Evolutionary conservation across 2,329 filamentous ascomycete genomes (phyloP).

Genomic region (Cladosporium sp.): DNA sequence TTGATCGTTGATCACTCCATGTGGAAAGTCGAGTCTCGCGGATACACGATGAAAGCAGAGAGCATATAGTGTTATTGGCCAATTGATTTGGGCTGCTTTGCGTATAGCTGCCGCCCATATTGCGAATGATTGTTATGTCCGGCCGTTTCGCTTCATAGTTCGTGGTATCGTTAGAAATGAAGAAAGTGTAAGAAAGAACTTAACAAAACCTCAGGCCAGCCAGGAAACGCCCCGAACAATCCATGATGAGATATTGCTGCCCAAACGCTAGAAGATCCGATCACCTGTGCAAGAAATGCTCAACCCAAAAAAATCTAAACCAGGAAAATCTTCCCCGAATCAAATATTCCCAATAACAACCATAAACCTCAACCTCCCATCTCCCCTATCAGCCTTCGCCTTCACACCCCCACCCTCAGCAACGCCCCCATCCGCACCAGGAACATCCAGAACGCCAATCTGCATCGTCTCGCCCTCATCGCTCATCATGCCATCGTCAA

Average conservation of each 20-base stretch:
- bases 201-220: neutral
- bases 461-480: slow-evolving; percentile 40
- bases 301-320: too few relatives aligned
- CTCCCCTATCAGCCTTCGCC: slow-evolving; percentile 39
- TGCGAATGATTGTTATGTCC: neutral
- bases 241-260: neutral
- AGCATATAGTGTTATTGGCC: too few relatives aligned
- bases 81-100: too few relatives aligned
- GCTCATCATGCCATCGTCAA: slow-evolving; percentile 49
- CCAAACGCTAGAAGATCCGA: neutral
- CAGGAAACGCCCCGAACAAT: neutral
- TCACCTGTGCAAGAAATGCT: neutral
- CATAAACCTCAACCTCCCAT: slow-evolving; percentile 60
- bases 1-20: too few relatives aligned
- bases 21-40: too few relatives aligned
- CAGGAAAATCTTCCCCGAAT: slow-evolving; percentile 12
- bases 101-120: too few relatives aligned
- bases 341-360: slow-evolving; percentile 59
- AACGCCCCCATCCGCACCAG: slow-evolving; percentile 31
- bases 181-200: neutral
- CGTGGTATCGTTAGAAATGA: neutral
- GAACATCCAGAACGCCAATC: slow-evolving; percentile 38
- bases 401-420: slow-evolving; percentile 24
- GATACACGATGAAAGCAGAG: too few relatives aligned
- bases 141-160: neutral